These are phyloP conservation scores for Emiliania huxleyi DNA, from an alignment of 78 protist species.

Conservation along the genomic window DNA sequence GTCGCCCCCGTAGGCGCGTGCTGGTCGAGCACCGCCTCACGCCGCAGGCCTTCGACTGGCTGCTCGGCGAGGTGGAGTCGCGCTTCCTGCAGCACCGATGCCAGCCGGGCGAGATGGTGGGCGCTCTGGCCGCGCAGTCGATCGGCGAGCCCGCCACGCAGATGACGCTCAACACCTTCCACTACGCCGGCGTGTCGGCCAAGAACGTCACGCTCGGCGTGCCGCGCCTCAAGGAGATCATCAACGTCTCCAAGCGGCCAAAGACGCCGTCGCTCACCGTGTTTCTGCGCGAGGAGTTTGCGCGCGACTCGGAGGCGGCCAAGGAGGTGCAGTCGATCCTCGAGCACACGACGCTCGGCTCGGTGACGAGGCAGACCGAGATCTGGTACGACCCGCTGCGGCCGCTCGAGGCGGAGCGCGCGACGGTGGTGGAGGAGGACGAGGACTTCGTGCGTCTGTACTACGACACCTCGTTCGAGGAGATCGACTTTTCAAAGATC, in stretches of 20 bases:
- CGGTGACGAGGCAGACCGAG: conserved; percentile 73
- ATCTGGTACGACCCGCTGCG: conserved; percentile 93
- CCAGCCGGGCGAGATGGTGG: conserved; percentile 93
- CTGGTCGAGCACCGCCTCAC: conserved; percentile 15
- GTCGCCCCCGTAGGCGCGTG: too few relatives aligned
- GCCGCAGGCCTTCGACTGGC: conserved; percentile 88
- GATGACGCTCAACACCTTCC: conserved; percentile 99
- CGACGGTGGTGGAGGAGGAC: conserved; percentile 83
- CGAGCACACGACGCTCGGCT: conserved; percentile 83
- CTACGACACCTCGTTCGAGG: conserved; percentile 66
- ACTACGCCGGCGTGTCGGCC: conserved; percentile 97
- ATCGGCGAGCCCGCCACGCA: conserved; percentile 99
- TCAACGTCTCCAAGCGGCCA: conserved; percentile 88
- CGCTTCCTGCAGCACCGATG: conserved; percentile 75
- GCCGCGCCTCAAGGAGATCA: conserved; percentile 91
- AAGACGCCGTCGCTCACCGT: conserved; percentile 91
- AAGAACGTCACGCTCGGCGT: conserved; percentile 92
- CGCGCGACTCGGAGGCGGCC: background rate
- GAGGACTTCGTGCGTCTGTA: conserved; percentile 65
- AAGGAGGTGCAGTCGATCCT: conserved; percentile 37
- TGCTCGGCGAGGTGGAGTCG: conserved; percentile 87
- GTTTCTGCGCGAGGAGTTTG: background rate
- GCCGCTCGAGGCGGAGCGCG: background rate
- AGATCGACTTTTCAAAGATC: background rate
- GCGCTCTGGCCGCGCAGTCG: conserved; percentile 96